phyloP scores from a whole-genome alignment of 768 basidiomycete species.

The Gymnopilus dilepis region DNA sequence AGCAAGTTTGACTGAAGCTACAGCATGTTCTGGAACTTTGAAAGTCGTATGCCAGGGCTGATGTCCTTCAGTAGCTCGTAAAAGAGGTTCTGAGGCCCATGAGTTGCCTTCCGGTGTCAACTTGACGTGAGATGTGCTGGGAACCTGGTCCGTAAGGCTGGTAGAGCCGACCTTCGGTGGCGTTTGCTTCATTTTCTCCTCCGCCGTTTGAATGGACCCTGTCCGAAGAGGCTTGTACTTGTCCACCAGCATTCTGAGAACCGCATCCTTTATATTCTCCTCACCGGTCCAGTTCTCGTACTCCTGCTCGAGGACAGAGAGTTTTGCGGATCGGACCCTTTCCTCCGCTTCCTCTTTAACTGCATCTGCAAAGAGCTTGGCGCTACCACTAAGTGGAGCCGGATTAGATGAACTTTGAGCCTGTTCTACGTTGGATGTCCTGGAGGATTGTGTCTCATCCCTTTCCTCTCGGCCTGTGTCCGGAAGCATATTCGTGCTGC shows the following conservation, averaged over 20 bases:
- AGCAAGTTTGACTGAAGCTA: slow-evolving; percentile 58
- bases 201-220: slow-evolving; percentile 61
- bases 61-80: slow-evolving; percentile 61
- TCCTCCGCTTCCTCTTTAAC: slow-evolving; percentile 52
- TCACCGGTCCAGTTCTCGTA: slow-evolving; percentile 81
- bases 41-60: slow-evolving; percentile 76
- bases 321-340: slow-evolving; percentile 21
- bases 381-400: background rate
- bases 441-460: background rate
- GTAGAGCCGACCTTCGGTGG: slow-evolving; percentile 42
- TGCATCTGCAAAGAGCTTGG: slow-evolving; percentile 71
- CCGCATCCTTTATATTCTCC: slow-evolving; percentile 69
- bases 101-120: slow-evolving; percentile 38
- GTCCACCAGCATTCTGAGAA: slow-evolving; percentile 86
- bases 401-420: background rate
- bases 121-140: background rate
- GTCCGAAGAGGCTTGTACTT: slow-evolving; percentile 83
- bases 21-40: slow-evolving; percentile 60
- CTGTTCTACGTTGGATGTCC: background rate
- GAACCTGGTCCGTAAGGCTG: background rate
- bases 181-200: slow-evolving; percentile 64
- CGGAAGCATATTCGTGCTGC: slow-evolving; percentile 31
- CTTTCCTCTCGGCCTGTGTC: background rate
- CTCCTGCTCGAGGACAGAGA: slow-evolving; percentile 43
- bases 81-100: slow-evolving; percentile 55